Percentiles rank a stretch among this genome's conserved stretches.
Evolutionary conservation across 2,329 filamentous ascomycete species (phyloP).

Genomic region (Uncinocarpus reesii): DNA sequence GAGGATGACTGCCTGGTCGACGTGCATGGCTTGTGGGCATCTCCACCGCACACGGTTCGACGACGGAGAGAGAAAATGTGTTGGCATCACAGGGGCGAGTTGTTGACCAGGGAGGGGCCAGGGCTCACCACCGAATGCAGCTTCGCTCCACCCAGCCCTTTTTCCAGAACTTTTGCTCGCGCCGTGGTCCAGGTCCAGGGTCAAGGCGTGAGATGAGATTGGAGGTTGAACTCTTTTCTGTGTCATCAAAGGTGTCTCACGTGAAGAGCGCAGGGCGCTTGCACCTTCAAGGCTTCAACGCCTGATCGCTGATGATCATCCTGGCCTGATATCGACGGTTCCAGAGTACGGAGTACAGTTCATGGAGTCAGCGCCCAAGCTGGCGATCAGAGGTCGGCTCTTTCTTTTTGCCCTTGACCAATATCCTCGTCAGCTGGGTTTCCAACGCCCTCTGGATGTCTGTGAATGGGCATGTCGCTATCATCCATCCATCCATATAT

Average conservation of each 20-base stretch:
- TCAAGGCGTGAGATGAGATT: constrained; percentile 5
- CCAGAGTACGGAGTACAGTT: too few relatives aligned
- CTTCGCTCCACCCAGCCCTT: not conserved
- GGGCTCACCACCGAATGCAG: not conserved
- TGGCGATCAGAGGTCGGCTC: not conserved
- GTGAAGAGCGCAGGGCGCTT: constrained; percentile 1
- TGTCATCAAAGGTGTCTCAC: not conserved
- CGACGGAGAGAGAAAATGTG: not conserved
- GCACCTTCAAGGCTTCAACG: not conserved
- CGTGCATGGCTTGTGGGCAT: too few relatives aligned
- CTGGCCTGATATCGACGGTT: not conserved
- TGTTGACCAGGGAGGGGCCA: not conserved
- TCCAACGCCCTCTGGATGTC: not conserved
- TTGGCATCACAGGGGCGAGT: constrained; percentile 1
- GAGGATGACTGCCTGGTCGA: too few relatives aligned
- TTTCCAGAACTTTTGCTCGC: constrained; percentile 8
- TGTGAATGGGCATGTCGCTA: too few relatives aligned
- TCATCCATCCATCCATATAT: too few relatives aligned
- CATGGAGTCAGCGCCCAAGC: not conserved
- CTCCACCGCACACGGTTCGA: too few relatives aligned
- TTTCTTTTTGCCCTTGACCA: not conserved
- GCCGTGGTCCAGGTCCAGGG: not conserved
- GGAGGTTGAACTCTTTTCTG: not conserved
- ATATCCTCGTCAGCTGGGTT: constrained; percentile 6
- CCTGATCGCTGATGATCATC: constrained; percentile 3